These are phyloP conservation scores for Plantago lanceolata DNA, from an alignment of 305 asterid genomes.

Conservation along the genomic window DNA sequence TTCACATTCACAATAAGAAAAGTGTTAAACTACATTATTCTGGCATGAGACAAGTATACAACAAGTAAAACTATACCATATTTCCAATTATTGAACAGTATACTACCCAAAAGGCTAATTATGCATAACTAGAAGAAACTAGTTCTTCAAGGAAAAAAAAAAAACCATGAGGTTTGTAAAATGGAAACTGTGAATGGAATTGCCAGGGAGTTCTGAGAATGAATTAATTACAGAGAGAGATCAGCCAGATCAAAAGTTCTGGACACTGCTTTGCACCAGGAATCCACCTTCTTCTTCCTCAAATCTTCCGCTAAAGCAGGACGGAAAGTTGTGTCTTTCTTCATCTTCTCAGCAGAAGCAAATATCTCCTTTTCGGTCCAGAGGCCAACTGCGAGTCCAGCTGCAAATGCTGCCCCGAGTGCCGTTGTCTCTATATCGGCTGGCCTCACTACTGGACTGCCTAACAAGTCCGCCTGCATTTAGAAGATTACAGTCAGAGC, in stretches of 20 bases:
- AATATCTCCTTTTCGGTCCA: conserved; percentile 73
- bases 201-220: neutral
- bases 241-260: conserved; percentile 87
- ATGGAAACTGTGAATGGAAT: neutral
- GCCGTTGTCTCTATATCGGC: conserved; percentile 79
- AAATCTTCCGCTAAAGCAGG: conserved; percentile 45
- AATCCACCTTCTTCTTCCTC: conserved; percentile 69
- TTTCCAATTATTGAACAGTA: no score
- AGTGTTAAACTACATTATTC: no score
- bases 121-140: no score
- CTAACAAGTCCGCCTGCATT: conserved; percentile 73
- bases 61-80: no score
- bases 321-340: conserved; percentile 41
- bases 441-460: conserved; percentile 71
- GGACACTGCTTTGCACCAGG: conserved; percentile 86
- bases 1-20: no score
- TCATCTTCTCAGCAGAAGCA: conserved; percentile 47
- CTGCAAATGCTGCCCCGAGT: conserved; percentile 95
- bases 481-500: neutral
- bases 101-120: no score
- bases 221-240: conserved; percentile 44
- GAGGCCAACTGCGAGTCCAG: conserved; percentile 82
- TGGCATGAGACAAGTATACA: no score
- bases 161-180: no score
- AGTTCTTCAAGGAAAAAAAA: no score